These are phyloP conservation scores for Colletotrichum shisoi DNA, from an alignment of 2,329 filamentous ascomycete genomes.

Conservation along the genomic window DNA sequence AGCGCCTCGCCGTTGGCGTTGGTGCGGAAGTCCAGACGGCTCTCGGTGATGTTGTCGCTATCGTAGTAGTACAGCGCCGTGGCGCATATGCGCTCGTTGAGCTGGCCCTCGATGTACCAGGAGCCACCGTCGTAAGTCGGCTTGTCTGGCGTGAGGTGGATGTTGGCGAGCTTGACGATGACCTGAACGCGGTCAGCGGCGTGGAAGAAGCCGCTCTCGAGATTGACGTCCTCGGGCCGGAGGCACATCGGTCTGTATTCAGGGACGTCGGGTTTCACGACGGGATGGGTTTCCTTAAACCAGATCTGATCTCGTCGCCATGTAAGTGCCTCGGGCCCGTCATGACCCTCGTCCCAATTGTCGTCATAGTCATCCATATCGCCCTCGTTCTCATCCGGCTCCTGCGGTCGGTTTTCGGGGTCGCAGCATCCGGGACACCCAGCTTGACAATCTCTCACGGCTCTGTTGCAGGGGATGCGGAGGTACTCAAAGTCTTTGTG, in stretches of 20 bases:
- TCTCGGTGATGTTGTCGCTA: slow-evolving; percentile 65
- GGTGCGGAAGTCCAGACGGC: slow-evolving; percentile 60
- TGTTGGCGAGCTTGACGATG: slow-evolving; percentile 69
- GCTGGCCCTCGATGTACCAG: slow-evolving; percentile 64
- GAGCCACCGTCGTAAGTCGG: slow-evolving; percentile 61
- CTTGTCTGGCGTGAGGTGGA: slow-evolving; percentile 67
- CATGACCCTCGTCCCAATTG: background rate
- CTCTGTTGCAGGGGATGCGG: slow-evolving; percentile 42
- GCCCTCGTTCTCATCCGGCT: slow-evolving; percentile 43
- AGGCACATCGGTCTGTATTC: background rate
- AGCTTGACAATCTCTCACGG: slow-evolving; percentile 39
- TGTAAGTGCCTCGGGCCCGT: slow-evolving; percentile 38
- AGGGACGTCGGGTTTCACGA: slow-evolving; percentile 32
- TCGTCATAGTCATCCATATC: slow-evolving; percentile 40
- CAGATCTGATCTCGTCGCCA: slow-evolving; percentile 42
- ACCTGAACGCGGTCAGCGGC: slow-evolving; percentile 60
- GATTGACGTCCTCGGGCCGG: slow-evolving; percentile 42
- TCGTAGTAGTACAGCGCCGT: slow-evolving; percentile 71
- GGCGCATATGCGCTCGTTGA: slow-evolving; percentile 71
- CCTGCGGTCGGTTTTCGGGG: slow-evolving; percentile 41
- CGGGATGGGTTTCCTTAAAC: slow-evolving; percentile 44
- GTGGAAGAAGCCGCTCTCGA: slow-evolving; percentile 45
- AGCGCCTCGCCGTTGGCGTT: slow-evolving; percentile 47
- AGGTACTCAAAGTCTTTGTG: slow-evolving; percentile 43
- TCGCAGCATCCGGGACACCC: slow-evolving; percentile 32